A percentile compares a stretch with the other conserved stretches of the same genome.
These are phyloP conservation scores for Ilex asprella DNA, from an alignment of 257 asterid genomes.

Conservation along the genomic window DNA sequence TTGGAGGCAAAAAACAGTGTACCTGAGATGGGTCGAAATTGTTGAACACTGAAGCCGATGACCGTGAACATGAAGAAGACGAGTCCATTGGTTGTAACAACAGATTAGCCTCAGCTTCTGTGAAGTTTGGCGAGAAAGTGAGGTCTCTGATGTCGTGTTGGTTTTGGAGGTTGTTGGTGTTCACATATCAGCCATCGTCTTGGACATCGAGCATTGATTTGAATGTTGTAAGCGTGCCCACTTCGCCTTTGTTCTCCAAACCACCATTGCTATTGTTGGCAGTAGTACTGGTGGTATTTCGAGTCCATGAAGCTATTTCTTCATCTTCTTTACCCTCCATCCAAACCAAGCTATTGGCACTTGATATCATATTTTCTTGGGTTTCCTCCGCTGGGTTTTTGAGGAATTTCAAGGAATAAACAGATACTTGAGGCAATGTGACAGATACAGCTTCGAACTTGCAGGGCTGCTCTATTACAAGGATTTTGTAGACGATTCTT, in stretches of 20 bases:
- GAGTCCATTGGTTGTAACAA: not conserved
- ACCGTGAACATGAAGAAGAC: not conserved
- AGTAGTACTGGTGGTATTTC: not conserved
- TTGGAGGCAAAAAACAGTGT: slow-evolving; percentile 42
- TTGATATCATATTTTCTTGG: not conserved
- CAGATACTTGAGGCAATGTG: no score
- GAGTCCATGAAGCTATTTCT: not conserved
- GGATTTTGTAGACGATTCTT: no score
- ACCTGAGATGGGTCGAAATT: slow-evolving; percentile 42
- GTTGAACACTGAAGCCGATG: not conserved
- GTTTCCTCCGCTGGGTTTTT: not conserved
- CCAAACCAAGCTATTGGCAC: not conserved
- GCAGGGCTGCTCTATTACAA: no score
- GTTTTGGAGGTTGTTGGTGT: not conserved
- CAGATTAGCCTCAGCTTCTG: not conserved
- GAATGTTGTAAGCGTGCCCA: not conserved
- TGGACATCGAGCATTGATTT: not conserved
- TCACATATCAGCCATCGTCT: not conserved
- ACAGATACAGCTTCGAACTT: no score
- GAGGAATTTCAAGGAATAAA: no score
- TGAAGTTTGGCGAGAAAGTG: not conserved
- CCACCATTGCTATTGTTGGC: no score
- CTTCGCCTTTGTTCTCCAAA: not conserved
- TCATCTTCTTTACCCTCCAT: not conserved
- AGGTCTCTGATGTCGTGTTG: not conserved